phyloP scores from a whole-genome alignment of 1,139 yeast species.

The Scheffersomyces insectosa region DNA sequence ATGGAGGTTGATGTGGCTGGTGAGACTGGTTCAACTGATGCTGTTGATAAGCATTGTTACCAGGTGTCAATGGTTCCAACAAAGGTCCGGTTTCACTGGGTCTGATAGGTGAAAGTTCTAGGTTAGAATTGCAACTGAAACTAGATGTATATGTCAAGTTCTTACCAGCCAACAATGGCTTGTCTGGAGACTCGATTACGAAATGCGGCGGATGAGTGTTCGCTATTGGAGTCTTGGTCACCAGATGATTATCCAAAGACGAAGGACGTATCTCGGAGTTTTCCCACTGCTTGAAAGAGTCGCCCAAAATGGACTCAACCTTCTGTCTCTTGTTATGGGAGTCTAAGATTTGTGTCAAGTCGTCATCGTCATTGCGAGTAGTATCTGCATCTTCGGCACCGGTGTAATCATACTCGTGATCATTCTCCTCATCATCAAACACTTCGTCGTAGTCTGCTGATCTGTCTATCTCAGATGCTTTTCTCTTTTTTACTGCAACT shows the following conservation, averaged over 20 bases:
- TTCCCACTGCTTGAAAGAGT: conserved; percentile 12
- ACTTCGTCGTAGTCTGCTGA: conserved; percentile 9
- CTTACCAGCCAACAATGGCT: conserved; percentile 45
- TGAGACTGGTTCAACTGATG: conserved; percentile 17
- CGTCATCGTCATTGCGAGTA: conserved; percentile 6
- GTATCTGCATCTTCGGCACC: conserved; percentile 7
- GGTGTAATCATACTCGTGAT: conserved; percentile 4
- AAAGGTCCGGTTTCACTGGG: conserved; percentile 63
- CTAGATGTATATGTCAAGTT: conserved; percentile 53
- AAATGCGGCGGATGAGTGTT: conserved; percentile 26
- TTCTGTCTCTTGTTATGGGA: conserved; percentile 19
- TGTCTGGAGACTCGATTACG: conserved; percentile 38
- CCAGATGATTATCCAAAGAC: background rate
- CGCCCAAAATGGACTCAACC: conserved; percentile 9
- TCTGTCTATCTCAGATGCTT: conserved; percentile 4
- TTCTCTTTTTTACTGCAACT: conserved; percentile 4
- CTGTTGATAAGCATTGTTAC: conserved; percentile 25
- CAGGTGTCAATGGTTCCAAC: conserved; percentile 58
- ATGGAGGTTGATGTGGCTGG: conserved; percentile 10
- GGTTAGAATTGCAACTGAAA: conserved; percentile 65
- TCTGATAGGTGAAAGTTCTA: conserved; percentile 62
- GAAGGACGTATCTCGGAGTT: conserved; percentile 1
- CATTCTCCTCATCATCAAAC: conserved; percentile 5
- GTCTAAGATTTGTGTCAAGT: conserved; percentile 7
- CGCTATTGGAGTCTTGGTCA: conserved; percentile 13